Conservation (phyloP, 805 yeast genomes). For the Scheffersomyces coipomensis region DNA sequence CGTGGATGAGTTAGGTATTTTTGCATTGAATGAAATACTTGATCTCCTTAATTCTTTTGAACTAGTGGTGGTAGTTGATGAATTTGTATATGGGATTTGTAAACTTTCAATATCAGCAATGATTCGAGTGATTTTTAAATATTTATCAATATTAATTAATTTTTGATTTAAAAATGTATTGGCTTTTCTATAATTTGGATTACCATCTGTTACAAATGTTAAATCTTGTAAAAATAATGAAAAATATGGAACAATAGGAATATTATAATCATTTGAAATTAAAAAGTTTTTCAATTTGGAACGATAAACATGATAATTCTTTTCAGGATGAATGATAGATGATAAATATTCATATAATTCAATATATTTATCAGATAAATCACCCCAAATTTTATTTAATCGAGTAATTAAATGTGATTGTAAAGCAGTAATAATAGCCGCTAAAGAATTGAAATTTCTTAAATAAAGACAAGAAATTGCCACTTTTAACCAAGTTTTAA, state of each 20-base stretch:
- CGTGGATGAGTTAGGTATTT: no score
- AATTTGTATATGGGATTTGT: slow-evolving; percentile 56
- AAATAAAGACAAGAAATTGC: slow-evolving; percentile 71
- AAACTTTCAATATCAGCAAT: slow-evolving; percentile 66
- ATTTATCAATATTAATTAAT: slow-evolving; percentile 72
- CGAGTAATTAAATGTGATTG: slow-evolving; percentile 73
- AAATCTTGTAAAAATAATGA: slow-evolving; percentile 75
- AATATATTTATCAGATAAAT: slow-evolving; percentile 55
- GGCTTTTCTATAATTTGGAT: slow-evolving; percentile 63
- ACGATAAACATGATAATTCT: slow-evolving; percentile 70
- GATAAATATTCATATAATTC: slow-evolving; percentile 64
- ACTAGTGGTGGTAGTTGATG: slow-evolving; percentile 1
- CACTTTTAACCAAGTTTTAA: slow-evolving; percentile 72
- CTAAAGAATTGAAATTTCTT: slow-evolving; percentile 75
- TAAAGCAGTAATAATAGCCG: slow-evolving; percentile 73
- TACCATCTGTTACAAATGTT: slow-evolving; percentile 82
- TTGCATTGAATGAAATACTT: slow-evolving; percentile 11
- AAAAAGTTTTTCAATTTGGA: slow-evolving; percentile 57
- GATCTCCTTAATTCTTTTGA: slow-evolving; percentile 15
- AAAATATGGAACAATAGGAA: slow-evolving; percentile 75
- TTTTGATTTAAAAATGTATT: slow-evolving; percentile 56
- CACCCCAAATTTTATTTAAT: slow-evolving; percentile 57
- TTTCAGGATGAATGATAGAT: slow-evolving; percentile 71
- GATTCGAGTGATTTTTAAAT: slow-evolving; percentile 62
- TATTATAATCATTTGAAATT: slow-evolving; percentile 44